Percentiles rank a stretch among this genome's conserved stretches.
Conservation (phyloP, 441 rosid species). For the Monsonia emarginata region DNA sequence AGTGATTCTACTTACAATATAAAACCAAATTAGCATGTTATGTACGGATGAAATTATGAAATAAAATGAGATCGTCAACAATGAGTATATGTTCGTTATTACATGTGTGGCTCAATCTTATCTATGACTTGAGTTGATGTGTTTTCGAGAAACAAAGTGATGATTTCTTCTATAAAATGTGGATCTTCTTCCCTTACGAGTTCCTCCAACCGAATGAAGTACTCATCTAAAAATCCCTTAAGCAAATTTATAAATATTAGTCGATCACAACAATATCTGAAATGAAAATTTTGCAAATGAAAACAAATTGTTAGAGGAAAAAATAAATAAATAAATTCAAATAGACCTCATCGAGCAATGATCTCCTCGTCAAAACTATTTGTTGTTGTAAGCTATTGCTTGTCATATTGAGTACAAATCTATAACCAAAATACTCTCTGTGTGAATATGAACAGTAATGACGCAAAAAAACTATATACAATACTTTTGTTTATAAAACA, state of each 20-base stretch:
- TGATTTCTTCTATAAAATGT: neutral
- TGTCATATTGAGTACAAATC: neutral
- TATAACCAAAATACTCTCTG: too few species aligned
- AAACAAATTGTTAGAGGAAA: neutral
- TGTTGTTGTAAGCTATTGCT: neutral
- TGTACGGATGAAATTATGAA: too few species aligned
- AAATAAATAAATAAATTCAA: neutral
- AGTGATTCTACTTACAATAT: neutral
- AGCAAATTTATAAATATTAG: neutral
- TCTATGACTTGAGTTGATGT: neutral
- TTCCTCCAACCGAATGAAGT: constrained; percentile 1
- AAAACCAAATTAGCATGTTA: neutral
- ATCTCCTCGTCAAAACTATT: neutral
- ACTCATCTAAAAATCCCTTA: neutral
- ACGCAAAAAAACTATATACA: too few species aligned
- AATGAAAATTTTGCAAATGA: neutral
- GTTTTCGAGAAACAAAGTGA: neutral
- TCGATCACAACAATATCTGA: neutral
- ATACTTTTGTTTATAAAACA: too few species aligned
- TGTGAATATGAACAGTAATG: too few species aligned
- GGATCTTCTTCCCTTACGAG: neutral
- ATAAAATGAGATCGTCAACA: too few species aligned
- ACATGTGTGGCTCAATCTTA: neutral
- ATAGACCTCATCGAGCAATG: neutral
- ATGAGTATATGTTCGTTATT: neutral